Conservation (phyloP, 208 protist species). For the Trypanosoma congolense region DNA sequence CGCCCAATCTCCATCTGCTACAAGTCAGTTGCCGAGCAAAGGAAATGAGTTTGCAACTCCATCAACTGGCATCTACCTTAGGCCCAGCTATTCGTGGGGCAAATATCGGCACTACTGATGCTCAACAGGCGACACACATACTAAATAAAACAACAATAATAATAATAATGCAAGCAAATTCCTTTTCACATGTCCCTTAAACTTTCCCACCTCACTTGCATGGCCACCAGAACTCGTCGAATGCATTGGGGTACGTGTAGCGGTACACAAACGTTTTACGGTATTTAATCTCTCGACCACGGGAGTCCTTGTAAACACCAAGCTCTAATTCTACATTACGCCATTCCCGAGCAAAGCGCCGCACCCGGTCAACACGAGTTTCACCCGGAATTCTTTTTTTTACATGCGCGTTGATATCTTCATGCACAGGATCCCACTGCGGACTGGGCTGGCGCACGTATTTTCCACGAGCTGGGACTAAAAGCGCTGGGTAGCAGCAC, state of each 20-base stretch:
- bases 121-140: background rate
- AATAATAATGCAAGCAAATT: constrained; percentile 7
- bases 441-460: constrained; percentile 78
- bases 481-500: background rate
- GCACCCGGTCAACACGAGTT: constrained; percentile 81
- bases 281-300: constrained; percentile 86
- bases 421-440: constrained; percentile 83
- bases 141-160: too few species aligned
- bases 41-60: too few species aligned
- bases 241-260: constrained; percentile 89
- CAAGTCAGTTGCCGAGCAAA: too few species aligned
- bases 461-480: constrained; percentile 43
- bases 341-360: constrained; percentile 86
- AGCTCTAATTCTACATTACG: constrained; percentile 88
- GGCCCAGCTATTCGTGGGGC: too few species aligned
- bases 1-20: too few species aligned
- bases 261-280: constrained; percentile 88
- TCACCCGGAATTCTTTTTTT: constrained; percentile 89
- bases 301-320: constrained; percentile 83
- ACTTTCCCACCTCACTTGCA: constrained; percentile 52
- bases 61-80: too few species aligned
- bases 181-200: constrained; percentile 11
- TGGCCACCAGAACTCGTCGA: constrained; percentile 90
- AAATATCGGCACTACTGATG: too few species aligned
- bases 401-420: constrained; percentile 89